Conservation (phyloP, 331 rosid species). For the Rosa hybrid region DNA sequence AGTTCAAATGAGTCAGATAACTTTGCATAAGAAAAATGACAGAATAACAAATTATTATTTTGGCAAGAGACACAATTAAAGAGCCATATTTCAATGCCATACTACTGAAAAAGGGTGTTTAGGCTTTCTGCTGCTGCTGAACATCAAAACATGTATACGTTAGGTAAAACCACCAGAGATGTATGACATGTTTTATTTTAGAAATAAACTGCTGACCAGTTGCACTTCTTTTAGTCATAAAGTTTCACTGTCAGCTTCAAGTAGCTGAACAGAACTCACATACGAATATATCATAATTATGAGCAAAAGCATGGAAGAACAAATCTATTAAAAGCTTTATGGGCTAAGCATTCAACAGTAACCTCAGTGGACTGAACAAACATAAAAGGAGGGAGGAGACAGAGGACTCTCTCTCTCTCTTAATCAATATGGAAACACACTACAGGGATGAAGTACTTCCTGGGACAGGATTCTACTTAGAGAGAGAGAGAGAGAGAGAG, state of each 20-base stretch:
- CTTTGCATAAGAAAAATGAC: neutral
- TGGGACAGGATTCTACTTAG: neutral
- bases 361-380: no score
- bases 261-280: neutral
- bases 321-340: neutral
- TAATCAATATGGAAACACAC: neutral
- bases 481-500: no score
- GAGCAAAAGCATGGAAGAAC: neutral
- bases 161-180: neutral
- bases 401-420: neutral
- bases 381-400: neutral
- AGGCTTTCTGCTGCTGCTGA: neutral
- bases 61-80: neutral
- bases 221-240: neutral
- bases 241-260: neutral
- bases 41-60: neutral
- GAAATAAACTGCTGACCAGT: neutral
- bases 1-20: constrained; percentile 6
- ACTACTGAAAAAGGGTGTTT: neutral
- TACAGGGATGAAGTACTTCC: neutral
- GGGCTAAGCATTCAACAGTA: no score
- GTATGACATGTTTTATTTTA: neutral
- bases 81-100: neutral
- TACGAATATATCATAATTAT: neutral
- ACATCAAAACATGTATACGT: no score